Evolutionary conservation across 352 stramenopile genomes (phyloP).

Genomic region (Phytophthora pinifolia): DNA sequence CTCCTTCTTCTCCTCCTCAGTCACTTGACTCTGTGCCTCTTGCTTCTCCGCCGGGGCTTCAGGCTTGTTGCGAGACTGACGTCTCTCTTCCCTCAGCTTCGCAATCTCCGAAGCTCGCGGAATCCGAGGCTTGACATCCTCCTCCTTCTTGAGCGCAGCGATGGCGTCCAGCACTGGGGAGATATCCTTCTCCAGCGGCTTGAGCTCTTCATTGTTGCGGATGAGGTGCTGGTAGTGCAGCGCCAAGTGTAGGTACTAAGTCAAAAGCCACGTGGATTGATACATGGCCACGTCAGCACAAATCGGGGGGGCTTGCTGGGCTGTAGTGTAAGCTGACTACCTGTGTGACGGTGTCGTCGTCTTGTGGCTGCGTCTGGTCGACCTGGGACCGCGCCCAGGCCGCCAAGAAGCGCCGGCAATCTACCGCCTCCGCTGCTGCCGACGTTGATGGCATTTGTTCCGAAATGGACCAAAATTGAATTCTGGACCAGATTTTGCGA

Average conservation of each 20-base stretch:
- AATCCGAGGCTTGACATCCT: constrained; percentile 14
- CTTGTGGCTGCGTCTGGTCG: constrained; percentile 18
- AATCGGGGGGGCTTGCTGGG: background rate
- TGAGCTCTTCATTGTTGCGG: constrained; percentile 24
- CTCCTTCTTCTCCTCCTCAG: constrained; percentile 4
- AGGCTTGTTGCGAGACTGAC: constrained; percentile 1
- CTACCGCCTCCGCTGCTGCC: constrained; percentile 20
- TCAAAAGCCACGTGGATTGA: background rate
- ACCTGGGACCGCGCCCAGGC: constrained; percentile 53
- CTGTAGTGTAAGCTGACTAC: background rate
- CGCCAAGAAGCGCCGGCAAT: constrained; percentile 61
- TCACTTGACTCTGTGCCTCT: background rate
- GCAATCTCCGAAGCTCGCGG: constrained; percentile 34
- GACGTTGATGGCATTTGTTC: constrained; percentile 16
- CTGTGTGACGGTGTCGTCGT: constrained; percentile 16
- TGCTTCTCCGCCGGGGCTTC: background rate
- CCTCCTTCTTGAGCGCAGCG: constrained; percentile 9
- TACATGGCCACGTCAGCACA: constrained; percentile 13
- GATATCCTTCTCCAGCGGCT: constrained; percentile 27
- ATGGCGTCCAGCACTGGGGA: constrained; percentile 24
- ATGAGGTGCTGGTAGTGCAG: constrained; percentile 36
- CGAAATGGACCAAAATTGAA: constrained; percentile 8
- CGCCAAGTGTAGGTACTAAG: constrained; percentile 40
- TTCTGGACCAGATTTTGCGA: background rate
- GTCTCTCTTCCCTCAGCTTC: constrained; percentile 16